Conservation (phyloP, 2,329 filamentous ascomycete genomes). For the Escovopsis sp. region DNA sequence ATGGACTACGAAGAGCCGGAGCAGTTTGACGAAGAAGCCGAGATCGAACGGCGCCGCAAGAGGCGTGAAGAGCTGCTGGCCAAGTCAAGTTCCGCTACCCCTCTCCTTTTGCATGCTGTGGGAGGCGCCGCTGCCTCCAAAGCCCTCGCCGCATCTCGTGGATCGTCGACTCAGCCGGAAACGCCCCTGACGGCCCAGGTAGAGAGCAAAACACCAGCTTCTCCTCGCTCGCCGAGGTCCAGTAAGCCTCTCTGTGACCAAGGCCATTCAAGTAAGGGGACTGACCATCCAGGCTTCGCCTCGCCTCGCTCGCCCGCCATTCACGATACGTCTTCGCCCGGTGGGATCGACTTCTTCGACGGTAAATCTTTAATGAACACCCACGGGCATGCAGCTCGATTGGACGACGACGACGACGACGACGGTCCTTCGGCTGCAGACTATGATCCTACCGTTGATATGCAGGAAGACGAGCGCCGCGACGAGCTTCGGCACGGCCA, state of each 20-base stretch:
- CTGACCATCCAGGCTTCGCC: slow-evolving; percentile 19
- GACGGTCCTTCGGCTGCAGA: slow-evolving; percentile 84
- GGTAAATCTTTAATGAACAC: slow-evolving; percentile 54
- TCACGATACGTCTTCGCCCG: slow-evolving; percentile 40
- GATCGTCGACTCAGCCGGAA: slow-evolving; percentile 31
- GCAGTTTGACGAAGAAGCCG: slow-evolving; percentile 63
- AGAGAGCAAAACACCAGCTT: slow-evolving; percentile 25
- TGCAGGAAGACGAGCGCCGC: slow-evolving; percentile 66
- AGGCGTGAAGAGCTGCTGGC: slow-evolving; percentile 73
- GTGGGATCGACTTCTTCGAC: slow-evolving; percentile 46
- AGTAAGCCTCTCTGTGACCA: slow-evolving; percentile 21
- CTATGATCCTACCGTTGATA: slow-evolving; percentile 80
- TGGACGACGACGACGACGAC: slow-evolving; percentile 24
- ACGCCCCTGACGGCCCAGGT: slow-evolving; percentile 22
- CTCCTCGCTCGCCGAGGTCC: slow-evolving; percentile 34
- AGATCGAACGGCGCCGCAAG: slow-evolving; percentile 74
- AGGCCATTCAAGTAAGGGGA: not conserved
- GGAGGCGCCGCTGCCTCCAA: slow-evolving; percentile 47
- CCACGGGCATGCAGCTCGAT: slow-evolving; percentile 24
- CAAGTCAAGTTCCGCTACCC: slow-evolving; percentile 62
- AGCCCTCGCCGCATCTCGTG: slow-evolving; percentile 34
- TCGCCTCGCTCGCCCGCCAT: slow-evolving; percentile 31
- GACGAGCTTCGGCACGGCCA: slow-evolving; percentile 50
- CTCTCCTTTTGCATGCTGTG: slow-evolving; percentile 61
- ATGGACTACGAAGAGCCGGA: slow-evolving; percentile 39